Percentiles rank a stretch among this genome's conserved stretches.
phyloP scores from a whole-genome alignment of 768 basidiomycete genomes.

The Kwoniella dendrophila region DNA sequence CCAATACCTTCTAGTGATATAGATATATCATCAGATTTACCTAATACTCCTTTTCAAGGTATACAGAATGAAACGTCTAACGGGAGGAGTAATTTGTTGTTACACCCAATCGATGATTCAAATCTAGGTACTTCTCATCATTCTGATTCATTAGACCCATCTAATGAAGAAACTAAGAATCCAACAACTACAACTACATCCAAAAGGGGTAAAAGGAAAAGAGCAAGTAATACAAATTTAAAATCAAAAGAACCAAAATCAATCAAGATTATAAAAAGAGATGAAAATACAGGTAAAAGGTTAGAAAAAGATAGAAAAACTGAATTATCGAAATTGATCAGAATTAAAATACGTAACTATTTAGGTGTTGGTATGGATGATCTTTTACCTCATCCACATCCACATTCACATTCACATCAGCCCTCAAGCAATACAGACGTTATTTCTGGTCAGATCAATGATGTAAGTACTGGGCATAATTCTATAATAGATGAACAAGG shows the following conservation, averaged over 20 bases:
- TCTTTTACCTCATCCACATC: slow-evolving; percentile 23
- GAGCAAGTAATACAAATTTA: background rate
- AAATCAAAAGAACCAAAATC: slow-evolving; percentile 5
- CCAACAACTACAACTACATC: too few species aligned
- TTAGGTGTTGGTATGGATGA: slow-evolving; percentile 25
- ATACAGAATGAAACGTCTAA: too few species aligned
- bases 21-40: too few species aligned
- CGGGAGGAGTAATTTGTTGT: too few species aligned
- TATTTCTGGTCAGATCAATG: background rate
- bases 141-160: too few species aligned
- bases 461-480: too few species aligned
- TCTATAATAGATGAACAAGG: too few species aligned
- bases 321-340: slow-evolving; percentile 26
- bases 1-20: too few species aligned
- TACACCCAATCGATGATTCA: background rate
- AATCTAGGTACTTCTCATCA: background rate
- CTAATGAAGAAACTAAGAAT: too few species aligned
- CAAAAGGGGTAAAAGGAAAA: slow-evolving; percentile 1
- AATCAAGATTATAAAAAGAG: slow-evolving; percentile 17
- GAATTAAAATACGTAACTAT: slow-evolving; percentile 26
- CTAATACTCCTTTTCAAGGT: too few species aligned
- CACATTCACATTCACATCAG: too few species aligned
- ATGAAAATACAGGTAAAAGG: slow-evolving; percentile 39
- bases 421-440: background rate
- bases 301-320: slow-evolving; percentile 33